phyloP scores from a whole-genome alignment of 2,329 filamentous ascomycete species.

The Pezicula radicicola region DNA sequence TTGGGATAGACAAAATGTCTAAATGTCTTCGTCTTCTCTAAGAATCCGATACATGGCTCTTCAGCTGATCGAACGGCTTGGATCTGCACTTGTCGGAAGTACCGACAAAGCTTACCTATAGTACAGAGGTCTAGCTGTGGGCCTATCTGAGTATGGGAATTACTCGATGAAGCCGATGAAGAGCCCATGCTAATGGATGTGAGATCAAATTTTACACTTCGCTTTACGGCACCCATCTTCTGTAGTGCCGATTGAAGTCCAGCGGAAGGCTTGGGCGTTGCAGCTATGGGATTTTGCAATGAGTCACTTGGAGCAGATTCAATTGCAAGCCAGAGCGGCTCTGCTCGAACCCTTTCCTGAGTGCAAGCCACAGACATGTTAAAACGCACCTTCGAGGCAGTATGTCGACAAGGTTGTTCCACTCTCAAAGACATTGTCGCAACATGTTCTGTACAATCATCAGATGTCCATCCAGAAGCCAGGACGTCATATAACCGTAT shows the following conservation, averaged over 20 bases:
- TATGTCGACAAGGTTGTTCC: background rate
- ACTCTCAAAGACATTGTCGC: slow-evolving; percentile 1
- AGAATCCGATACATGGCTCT: slow-evolving; percentile 2
- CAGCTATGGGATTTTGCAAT: background rate
- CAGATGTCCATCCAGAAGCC: background rate
- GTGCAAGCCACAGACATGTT: background rate
- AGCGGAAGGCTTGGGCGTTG: background rate
- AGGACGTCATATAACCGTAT: slow-evolving; percentile 1
- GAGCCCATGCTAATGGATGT: background rate
- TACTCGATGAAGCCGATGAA: background rate
- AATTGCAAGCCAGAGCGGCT: slow-evolving; percentile 3
- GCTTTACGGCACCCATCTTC: background rate
- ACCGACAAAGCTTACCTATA: background rate
- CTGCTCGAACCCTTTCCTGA: background rate
- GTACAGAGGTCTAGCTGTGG: slow-evolving; percentile 1
- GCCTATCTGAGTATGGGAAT: background rate
- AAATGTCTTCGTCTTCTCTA: slow-evolving; percentile 2
- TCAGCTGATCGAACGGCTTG: background rate
- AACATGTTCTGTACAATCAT: slow-evolving; percentile 1
- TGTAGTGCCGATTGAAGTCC: background rate
- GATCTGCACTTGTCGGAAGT: slow-evolving; percentile 1
- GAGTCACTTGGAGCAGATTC: background rate
- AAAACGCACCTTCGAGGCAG: slow-evolving; percentile 1
- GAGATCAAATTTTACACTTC: background rate
- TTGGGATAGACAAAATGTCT: slow-evolving; percentile 3